These are phyloP conservation scores for Biscutella auriculata DNA, from an alignment of 441 rosid species.

Conservation along the genomic window DNA sequence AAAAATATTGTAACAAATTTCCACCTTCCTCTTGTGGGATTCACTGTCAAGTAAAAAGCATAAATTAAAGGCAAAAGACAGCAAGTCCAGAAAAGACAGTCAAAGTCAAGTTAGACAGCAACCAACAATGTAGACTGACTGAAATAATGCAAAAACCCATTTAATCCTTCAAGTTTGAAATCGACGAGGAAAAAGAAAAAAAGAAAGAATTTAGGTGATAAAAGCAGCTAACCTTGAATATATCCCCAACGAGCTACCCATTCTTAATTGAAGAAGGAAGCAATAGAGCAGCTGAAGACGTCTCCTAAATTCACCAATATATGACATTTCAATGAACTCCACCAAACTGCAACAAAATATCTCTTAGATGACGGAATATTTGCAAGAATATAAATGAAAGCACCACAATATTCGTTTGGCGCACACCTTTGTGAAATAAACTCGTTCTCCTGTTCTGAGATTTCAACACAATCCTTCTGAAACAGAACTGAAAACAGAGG, in stretches of 20 bases:
- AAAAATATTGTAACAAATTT: constrained; percentile 69
- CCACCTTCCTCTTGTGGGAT: constrained; percentile 44
- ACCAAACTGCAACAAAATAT: constrained; percentile 55
- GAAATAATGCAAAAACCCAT: not conserved
- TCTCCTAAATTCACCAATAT: constrained; percentile 75
- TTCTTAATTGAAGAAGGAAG: constrained; percentile 65
- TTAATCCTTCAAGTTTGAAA: not conserved
- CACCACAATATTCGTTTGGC: not conserved
- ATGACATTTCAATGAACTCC: constrained; percentile 76
- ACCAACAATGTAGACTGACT: not conserved
- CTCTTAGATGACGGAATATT: constrained; percentile 8
- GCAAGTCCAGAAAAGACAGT: not conserved
- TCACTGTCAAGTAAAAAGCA: constrained; percentile 33
- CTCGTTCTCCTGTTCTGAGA: constrained; percentile 31
- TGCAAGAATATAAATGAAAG: constrained; percentile 8
- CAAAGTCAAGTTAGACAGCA: not conserved
- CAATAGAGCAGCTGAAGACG: constrained; percentile 86
- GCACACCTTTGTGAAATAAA: constrained; percentile 61
- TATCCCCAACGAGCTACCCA: constrained; percentile 44
- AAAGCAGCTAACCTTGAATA: constrained; percentile 52
- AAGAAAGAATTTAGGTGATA: not conserved
- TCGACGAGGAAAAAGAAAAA: not conserved
- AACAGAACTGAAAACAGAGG: constrained; percentile 73
- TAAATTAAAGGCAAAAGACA: not conserved
- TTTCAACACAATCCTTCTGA: constrained; percentile 32